Base-by-base conservation (phyloP, 1,284 basidiomycete species). In the Cutaneotrichosporon daszewskae region DNA sequence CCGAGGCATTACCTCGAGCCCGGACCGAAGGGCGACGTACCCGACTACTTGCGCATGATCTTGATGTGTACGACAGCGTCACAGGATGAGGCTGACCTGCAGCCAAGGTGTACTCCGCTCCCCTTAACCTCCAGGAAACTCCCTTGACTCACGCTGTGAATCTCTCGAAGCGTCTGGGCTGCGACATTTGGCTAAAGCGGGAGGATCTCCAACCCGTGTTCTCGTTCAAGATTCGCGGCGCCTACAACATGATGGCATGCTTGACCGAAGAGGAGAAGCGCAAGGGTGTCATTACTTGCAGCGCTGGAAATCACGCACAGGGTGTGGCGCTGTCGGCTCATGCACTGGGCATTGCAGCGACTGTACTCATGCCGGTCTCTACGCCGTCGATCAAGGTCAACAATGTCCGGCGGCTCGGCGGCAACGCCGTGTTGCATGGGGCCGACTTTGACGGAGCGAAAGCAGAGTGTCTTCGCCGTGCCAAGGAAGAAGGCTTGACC, bases 121-220 rank as follows among this genome's bases (percentile, higher is more conserved):
- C 72, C 9, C 46, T 73, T 25, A 83, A 96, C 57, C 75, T 97
- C 56, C 82, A 87, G 58, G 87, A 92, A 70, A 96, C 94, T 0
- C 94, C 94, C 0, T 77, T 98, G 32, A 84, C 90, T 25, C 78
- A 80, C 37, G 92, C 91, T 20, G 79, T 82, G 23, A 89, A 87
- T 64, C 80, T 99, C 17, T 94, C 88, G 52, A 72, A 83, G 49
- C 81, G 85, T 51, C 76, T 96, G 1, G 95, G 95, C 2, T 92
- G 90, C 66, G 80, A 68, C 60, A 85, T 99, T 68, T 89, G 85
- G 79, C 79, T 99, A 50, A 99, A 99, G 76, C 81, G 95, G 31
- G 95, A 98, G 73, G 95, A 98, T 60, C 69, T 95, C 79, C 95
- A 98, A 50, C 89, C 96, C 54, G 95, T 99, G 14, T 99, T 98